These are phyloP conservation scores for Aspergillus niger DNA, from an alignment of 2,329 filamentous ascomycete genomes.

Conservation along the genomic window DNA sequence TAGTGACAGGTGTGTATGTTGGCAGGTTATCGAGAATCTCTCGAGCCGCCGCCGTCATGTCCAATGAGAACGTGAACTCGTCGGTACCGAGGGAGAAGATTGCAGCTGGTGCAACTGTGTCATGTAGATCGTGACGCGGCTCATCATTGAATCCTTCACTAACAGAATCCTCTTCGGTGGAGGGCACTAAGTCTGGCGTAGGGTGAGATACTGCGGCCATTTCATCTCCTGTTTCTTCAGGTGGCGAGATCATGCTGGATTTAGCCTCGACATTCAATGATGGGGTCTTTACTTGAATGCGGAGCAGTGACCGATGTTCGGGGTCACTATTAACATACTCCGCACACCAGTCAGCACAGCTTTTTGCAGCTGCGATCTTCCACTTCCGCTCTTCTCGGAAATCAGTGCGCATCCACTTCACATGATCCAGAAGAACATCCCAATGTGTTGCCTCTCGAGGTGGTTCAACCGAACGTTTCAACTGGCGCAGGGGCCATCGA, in stretches of 20 bases:
- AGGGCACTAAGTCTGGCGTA: constrained; percentile 69
- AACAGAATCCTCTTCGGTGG: constrained; percentile 61
- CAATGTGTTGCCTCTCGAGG: constrained; percentile 74
- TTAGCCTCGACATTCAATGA: constrained; percentile 33
- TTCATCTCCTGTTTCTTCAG: constrained; percentile 38
- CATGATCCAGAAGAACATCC: constrained; percentile 84
- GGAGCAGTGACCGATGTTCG: constrained; percentile 67
- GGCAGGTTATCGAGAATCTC: constrained; percentile 79
- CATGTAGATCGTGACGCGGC: constrained; percentile 44
- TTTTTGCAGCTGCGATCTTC: constrained; percentile 80
- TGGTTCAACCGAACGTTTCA: constrained; percentile 81
- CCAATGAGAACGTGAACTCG: constrained; percentile 77
- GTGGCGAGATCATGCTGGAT: constrained; percentile 33
- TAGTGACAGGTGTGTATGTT: constrained; percentile 66
- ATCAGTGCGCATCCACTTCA: constrained; percentile 98
- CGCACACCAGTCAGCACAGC: constrained; percentile 78
- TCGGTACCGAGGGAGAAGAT: constrained; percentile 82
- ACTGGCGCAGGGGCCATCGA: constrained; percentile 88
- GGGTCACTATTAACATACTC: constrained; percentile 71
- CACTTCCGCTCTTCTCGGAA: constrained; percentile 92
- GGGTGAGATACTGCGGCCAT: constrained; percentile 46
- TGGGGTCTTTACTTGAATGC: constrained; percentile 57
- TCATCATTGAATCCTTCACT: constrained; percentile 52
- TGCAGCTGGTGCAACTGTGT: constrained; percentile 65
- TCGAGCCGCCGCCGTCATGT: constrained; percentile 72